Base-by-base conservation (phyloP, 2,329 filamentous ascomycete species). In the Parascedosporium putredinis region DNA sequence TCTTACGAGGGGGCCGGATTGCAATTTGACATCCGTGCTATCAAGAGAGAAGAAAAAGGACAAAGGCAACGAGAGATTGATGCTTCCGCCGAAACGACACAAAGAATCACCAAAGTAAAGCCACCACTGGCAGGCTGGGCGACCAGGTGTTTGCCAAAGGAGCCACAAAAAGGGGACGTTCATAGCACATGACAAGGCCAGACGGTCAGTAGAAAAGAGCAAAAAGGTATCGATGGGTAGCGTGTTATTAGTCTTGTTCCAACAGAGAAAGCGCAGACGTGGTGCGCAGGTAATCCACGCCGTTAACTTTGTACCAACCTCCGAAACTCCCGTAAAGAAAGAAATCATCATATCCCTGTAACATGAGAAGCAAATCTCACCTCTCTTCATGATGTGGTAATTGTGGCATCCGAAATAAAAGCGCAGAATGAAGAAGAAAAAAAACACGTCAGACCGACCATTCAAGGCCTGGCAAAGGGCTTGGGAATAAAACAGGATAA, bases 21-120 rank as follows among this genome's bases (percentile, higher is more conserved):
- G 90, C 82, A 96, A 95, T 95, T 95, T 95, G 89, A 96, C 89
- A 95, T 95, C 87, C 85, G 87, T 95, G 90, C 90, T 91, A 70
- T 42, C 38, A 16, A 57, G 27, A 18, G 40, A 49, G 25, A 14
- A 23, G 36, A 5, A 5, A 7, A 38, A 12, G 45, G 16, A 36
- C 14, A 23, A 42, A 4, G 16, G 34, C n/a, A 42, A 23, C 10
- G 18, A 16, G 22, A 22, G 18, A 9, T 20, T 20, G 23, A 14
- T 10, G 23, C 4, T n/a, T 2, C 7, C 5, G n/a, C 8, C 18
- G 18, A 42, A 23, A 5, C 38, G 12, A 12, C n/a, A 10, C 7
- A 42, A 18, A 9, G 36, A 20, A 40, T 20, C 36, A 9, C 36
- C 5, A 20, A n/a, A 18, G n/a, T 18, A 20, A 40, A 5, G 9